Base-by-base conservation (phyloP, 331 rosid genomes). In the Malus hybrid region DNA sequence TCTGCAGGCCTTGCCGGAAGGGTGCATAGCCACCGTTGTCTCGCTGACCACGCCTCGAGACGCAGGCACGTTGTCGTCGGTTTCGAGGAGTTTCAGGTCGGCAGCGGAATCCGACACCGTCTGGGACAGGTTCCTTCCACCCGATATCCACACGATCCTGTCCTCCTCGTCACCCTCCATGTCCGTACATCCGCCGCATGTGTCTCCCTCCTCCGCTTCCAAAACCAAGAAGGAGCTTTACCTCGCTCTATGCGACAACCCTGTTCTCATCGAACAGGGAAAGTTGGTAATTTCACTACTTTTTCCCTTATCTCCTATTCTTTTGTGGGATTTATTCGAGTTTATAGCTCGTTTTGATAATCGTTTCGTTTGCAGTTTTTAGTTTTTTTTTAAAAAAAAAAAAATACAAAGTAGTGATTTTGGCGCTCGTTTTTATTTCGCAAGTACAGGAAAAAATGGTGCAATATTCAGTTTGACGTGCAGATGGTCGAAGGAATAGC, bases 11-110 rank as follows among this genome's bases (percentile, higher is more conserved):
- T 65, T 82, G 16, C 88, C 88, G 2, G 88, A 79, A 50, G 86
- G 74, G 0, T 85, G 88, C 63, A 70, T 85, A 33, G 80, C 86
- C 61, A 31, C 70, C 64, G 81, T 85, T 60, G 64, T 82, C 67
- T 82, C 88, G 6, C 74, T 79, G 8, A 85, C 88, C 10, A 18
- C 76, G 22, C 88, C 88, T 56, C 70, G 63, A 1, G 86, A 85
- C 28, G 88, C 83, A 2, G 80, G 86, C 73, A 62, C 83, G 22
- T 22, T 75, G 5, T 75, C 84, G 0, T 56, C 52, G 34, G 84
- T 85, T 12, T 85, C 88, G 3, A 16, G 76, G 20, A 48, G 42
- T 5, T 82, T 82, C 76, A 52, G 80, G 68, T 77, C 88, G 7
- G 88, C 84, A 6, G 76, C 86, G 1, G 80, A 82, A 0, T 71